Conservation (phyloP, 306 rosid genomes). For the Rosa rugosa region DNA sequence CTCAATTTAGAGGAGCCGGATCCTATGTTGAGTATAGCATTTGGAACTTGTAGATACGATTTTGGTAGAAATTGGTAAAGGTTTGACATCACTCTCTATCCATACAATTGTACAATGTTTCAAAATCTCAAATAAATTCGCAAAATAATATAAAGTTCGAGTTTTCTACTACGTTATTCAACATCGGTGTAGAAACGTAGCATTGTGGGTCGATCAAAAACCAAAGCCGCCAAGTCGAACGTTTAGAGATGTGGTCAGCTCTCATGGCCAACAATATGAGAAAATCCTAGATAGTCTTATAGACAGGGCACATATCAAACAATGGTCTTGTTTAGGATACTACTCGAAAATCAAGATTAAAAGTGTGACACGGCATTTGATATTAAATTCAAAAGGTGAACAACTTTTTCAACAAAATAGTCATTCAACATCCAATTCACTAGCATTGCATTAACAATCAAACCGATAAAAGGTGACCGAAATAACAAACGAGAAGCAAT, state of each 20-base stretch:
- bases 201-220: too few species aligned
- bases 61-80: too few species aligned
- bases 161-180: not conserved
- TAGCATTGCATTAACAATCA: not conserved
- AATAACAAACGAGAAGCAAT: not conserved
- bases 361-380: not conserved
- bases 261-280: too few species aligned
- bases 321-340: not conserved
- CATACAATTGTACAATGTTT: too few species aligned
- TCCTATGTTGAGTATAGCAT: too few species aligned
- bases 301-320: not conserved
- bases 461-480: not conserved
- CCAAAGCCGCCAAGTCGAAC: not conserved
- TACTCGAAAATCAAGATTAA: too few species aligned
- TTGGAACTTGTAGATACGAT: too few species aligned
- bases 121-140: not conserved
- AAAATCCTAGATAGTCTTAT: not conserved
- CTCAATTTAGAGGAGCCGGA: too few species aligned
- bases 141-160: not conserved
- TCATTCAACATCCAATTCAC: not conserved
- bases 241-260: not conserved
- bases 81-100: too few species aligned
- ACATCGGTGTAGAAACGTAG: too few species aligned
- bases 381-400: not conserved
- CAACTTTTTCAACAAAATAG: not conserved